Evolutionary conservation across 1,284 basidiomycete genomes (phyloP).

Genomic region (Heterobasidion annosum): DNA sequence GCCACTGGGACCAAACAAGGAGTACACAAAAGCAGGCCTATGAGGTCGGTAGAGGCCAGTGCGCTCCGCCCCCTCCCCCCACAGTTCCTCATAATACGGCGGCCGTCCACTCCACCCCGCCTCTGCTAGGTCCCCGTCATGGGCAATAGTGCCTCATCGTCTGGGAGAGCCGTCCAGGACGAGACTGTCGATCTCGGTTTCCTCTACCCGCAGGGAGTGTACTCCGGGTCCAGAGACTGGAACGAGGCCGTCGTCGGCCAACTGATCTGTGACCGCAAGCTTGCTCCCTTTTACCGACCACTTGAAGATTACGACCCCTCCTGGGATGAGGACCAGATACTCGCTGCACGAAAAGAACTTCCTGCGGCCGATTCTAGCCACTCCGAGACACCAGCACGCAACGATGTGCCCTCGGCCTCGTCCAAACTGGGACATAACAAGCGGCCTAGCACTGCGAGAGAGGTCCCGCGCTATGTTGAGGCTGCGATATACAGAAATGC

Average conservation of each 20-base stretch:
- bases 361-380: slow-evolving; percentile 33
- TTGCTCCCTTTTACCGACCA: slow-evolving; percentile 95
- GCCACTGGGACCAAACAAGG: slow-evolving; percentile 2
- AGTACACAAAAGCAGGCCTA: slow-evolving; percentile 1
- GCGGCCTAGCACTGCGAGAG: slow-evolving; percentile 42
- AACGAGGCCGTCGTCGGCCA: slow-evolving; percentile 81
- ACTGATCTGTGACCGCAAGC: slow-evolving; percentile 78
- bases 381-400: slow-evolving; percentile 17
- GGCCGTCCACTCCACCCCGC: background rate
- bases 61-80: background rate
- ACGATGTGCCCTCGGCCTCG: slow-evolving; percentile 16
- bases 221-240: slow-evolving; percentile 85
- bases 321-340: slow-evolving; percentile 80
- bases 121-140: slow-evolving; percentile 26
- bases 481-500: slow-evolving; percentile 77
- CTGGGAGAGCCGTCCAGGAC: slow-evolving; percentile 60
- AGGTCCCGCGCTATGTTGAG: slow-evolving; percentile 53
- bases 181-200: slow-evolving; percentile 77
- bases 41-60: background rate
- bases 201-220: slow-evolving; percentile 84
- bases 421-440: slow-evolving; percentile 32
- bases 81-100: background rate
- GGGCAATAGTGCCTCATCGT: slow-evolving; percentile 74
- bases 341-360: slow-evolving; percentile 62
- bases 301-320: slow-evolving; percentile 87